Conservation (phyloP, 345 rosid species). For the Combretum micranthum region DNA sequence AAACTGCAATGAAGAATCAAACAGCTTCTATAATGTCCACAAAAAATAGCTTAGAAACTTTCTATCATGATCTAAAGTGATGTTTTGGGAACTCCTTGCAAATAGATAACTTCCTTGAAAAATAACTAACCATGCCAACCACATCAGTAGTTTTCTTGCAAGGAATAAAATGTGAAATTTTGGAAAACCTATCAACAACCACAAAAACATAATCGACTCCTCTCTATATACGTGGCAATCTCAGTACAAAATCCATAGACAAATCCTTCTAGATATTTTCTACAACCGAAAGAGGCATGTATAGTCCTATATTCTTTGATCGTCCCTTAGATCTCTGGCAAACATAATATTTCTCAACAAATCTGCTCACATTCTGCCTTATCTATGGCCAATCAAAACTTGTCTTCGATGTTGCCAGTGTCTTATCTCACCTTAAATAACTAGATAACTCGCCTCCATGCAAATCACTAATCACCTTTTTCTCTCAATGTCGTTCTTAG, state of each 20-base stretch:
- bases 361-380: not conserved
- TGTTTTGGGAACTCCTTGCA: no score
- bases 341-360: not conserved
- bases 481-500: not conserved
- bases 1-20: not conserved
- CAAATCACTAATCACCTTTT: not conserved
- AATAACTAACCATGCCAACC: not conserved
- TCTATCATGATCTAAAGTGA: not conserved
- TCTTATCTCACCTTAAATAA: not conserved
- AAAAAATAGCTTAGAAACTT: not conserved
- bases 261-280: not conserved
- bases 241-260: not conserved
- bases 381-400: not conserved
- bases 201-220: not conserved
- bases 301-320: not conserved
- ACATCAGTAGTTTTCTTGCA: not conserved
- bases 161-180: not conserved
- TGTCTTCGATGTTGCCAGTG: not conserved
- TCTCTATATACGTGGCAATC: not conserved
- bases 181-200: not conserved
- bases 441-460: not conserved
- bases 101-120: no score
- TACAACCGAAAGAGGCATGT: no score
- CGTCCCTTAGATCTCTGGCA: not conserved
- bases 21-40: not conserved